Conservation (phyloP, 768 basidiomycete genomes). For the Termitomyces sp. region DNA sequence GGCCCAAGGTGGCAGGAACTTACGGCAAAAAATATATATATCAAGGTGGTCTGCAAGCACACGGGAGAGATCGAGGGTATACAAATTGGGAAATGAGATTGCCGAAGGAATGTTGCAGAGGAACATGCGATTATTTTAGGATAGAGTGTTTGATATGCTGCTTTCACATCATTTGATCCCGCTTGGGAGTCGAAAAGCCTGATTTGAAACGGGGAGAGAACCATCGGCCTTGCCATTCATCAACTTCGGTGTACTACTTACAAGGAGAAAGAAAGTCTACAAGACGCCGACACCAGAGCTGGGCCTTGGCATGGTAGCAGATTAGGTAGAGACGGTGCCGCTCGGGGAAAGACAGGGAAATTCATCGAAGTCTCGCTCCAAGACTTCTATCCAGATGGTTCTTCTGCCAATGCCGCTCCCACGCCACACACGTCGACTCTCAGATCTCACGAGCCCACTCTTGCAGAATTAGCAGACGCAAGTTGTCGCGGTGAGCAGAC, state of each 20-base stretch:
- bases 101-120: constrained; percentile 16
- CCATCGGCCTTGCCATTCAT: constrained; percentile 11
- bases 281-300: constrained; percentile 13
- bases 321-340: constrained; percentile 21
- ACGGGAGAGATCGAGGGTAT: not conserved
- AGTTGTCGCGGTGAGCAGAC: not conserved
- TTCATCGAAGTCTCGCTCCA: constrained; percentile 22
- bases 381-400: constrained; percentile 11
- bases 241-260: constrained; percentile 4
- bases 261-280: constrained; percentile 7
- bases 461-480: not conserved
- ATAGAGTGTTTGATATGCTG: constrained; percentile 19
- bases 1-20: not conserved
- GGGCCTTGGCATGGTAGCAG: constrained; percentile 8
- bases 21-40: constrained; percentile 1
- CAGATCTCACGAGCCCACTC: not conserved
- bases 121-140: constrained; percentile 14
- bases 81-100: constrained; percentile 13
- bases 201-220: constrained; percentile 8
- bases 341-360: constrained; percentile 24
- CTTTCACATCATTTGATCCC: constrained; percentile 21
- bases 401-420: constrained; percentile 15
- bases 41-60: not conserved
- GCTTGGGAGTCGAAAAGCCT: constrained; percentile 14
- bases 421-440: constrained; percentile 15